A percentile compares a stretch with the other conserved stretches of the same genome.
These are phyloP conservation scores for Fusarium subglutinans DNA, from an alignment of 2,329 filamentous ascomycete genomes.

Conservation along the genomic window DNA sequence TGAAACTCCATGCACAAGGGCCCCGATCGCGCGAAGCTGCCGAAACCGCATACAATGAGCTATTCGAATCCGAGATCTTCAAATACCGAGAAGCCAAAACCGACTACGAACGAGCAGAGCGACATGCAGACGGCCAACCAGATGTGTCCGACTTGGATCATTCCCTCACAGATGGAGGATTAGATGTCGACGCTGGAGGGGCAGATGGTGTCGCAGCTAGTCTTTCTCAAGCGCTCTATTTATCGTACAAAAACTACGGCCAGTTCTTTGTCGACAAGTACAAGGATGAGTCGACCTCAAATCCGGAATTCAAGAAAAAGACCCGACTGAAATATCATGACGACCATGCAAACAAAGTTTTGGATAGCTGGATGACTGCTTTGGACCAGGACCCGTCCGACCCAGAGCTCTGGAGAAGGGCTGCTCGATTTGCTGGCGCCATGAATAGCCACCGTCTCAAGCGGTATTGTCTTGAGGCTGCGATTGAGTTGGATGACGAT, in stretches of 20 bases:
- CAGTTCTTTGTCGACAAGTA: conserved; percentile 83
- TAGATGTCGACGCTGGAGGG: conserved; percentile 68
- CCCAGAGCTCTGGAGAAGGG: conserved; percentile 71
- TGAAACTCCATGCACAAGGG: conserved; percentile 92
- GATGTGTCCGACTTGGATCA: conserved; percentile 53
- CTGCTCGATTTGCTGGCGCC: conserved; percentile 66
- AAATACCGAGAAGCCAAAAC: conserved; percentile 87
- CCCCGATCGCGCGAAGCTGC: conserved; percentile 79
- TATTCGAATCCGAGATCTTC: conserved; percentile 95
- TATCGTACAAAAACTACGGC: conserved; percentile 95
- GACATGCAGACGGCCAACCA: conserved; percentile 60
- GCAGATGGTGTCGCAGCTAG: conserved; percentile 81
- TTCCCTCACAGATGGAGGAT: conserved; percentile 54
- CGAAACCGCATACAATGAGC: conserved; percentile 79
- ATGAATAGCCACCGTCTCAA: conserved; percentile 66
- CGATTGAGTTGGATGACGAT: conserved; percentile 74
- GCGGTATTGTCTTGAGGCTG: conserved; percentile 71
- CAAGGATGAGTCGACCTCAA: conserved; percentile 48
- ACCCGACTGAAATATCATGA: conserved; percentile 42
- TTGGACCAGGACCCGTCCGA: conserved; percentile 73
- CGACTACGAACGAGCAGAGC: conserved; percentile 79
- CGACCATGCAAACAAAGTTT: conserved; percentile 54
- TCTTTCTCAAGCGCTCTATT: conserved; percentile 87
- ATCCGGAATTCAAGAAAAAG: conserved; percentile 60
- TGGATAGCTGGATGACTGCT: conserved; percentile 67